phyloP scores from a whole-genome alignment of 495 filamentous ascomycete species.

The Xylaria acuta region DNA sequence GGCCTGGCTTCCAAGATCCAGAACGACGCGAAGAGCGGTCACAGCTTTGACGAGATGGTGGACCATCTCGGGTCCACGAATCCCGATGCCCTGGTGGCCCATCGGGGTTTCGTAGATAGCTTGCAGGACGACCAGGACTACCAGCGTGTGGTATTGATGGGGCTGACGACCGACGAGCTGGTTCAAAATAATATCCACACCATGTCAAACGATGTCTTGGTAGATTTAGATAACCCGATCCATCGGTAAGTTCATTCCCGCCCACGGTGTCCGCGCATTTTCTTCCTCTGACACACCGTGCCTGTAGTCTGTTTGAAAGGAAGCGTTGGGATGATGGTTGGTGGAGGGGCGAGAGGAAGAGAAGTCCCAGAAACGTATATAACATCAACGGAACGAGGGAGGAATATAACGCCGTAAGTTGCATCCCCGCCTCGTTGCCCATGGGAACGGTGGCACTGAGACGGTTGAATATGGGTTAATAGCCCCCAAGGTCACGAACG shows the following conservation, averaged over 20 bases:
- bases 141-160: constrained; percentile 37
- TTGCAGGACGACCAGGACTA: constrained; percentile 41
- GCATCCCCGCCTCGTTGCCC: background rate
- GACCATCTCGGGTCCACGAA: background rate
- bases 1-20: constrained; percentile 11
- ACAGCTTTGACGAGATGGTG: constrained; percentile 13
- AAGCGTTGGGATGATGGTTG: background rate
- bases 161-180: constrained; percentile 44
- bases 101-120: constrained; percentile 26
- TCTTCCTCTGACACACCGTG: background rate
- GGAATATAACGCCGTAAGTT: constrained; percentile 36
- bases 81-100: constrained; percentile 3
- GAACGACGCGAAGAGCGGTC: background rate
- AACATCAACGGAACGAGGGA: constrained; percentile 37
- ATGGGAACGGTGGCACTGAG: background rate
- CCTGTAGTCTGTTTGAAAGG: constrained; percentile 27
- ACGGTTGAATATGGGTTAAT: background rate
- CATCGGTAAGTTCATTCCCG: constrained; percentile 32
- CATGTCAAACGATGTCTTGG: constrained; percentile 27
- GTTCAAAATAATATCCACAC: constrained; percentile 26
- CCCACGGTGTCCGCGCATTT: background rate
- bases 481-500: constrained; percentile 31
- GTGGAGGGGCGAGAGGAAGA: constrained; percentile 10
- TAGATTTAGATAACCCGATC: constrained; percentile 32
- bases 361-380: constrained; percentile 33